Conservation (phyloP, 495 filamentous ascomycete species). For the Neurospora sp. region DNA sequence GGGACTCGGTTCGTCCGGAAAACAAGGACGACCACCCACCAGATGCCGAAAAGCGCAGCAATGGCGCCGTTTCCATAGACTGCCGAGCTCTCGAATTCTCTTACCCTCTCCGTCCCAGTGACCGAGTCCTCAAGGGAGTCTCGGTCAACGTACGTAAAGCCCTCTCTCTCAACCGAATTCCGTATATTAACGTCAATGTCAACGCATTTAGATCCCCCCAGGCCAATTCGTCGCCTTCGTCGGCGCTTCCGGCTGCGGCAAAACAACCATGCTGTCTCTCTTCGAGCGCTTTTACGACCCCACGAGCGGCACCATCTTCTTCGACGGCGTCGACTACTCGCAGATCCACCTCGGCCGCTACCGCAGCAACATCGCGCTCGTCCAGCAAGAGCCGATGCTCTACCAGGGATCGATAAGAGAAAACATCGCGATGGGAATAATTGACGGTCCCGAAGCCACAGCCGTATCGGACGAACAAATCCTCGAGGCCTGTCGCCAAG, state of each 20-base stretch:
- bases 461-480: constrained; percentile 36
- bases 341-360: constrained; percentile 31
- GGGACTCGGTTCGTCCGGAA: constrained; percentile 10
- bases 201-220: not conserved
- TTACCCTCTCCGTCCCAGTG: constrained; percentile 38
- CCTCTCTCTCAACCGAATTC: not conserved
- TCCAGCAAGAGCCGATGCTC: constrained; percentile 47
- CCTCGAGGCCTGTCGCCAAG: constrained; percentile 43
- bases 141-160: constrained; percentile 42
- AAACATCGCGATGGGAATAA: constrained; percentile 45
- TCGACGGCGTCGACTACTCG: constrained; percentile 35
- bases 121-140: constrained; percentile 43
- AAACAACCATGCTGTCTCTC: constrained; percentile 46
- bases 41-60: constrained; percentile 7
- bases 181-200: not conserved
- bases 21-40: constrained; percentile 11
- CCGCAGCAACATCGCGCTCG: constrained; percentile 39
- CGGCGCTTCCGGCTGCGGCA: constrained; percentile 31
- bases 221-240: constrained; percentile 62
- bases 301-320: constrained; percentile 39
- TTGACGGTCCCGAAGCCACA: not conserved
- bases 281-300: constrained; percentile 54
- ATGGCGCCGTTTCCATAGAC: constrained; percentile 37
- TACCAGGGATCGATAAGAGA: constrained; percentile 45
- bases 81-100: constrained; percentile 42